phyloP scores from a whole-genome alignment of 139 green algal genomes.

The Ostreobium quekettii region DNA sequence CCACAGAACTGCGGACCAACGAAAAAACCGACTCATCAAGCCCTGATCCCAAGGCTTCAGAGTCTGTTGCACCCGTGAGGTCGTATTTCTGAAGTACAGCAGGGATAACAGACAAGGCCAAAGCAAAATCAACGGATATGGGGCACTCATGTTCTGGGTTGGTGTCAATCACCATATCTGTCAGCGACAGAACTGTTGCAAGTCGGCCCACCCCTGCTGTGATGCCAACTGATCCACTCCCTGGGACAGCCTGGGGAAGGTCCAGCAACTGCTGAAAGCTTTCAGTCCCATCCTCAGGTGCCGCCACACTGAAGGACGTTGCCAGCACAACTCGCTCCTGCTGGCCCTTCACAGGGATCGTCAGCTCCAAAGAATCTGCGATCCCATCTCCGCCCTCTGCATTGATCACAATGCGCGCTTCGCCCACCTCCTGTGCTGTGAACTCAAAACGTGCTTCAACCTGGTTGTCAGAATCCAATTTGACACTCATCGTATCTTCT shows the following conservation, averaged over 20 bases:
- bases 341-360: conserved; percentile 16
- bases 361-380: background rate
- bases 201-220: conserved; percentile 22
- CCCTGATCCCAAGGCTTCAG: background rate
- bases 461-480: too few relatives aligned
- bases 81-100: background rate
- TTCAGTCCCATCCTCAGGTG: background rate
- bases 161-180: background rate
- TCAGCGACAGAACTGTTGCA: conserved; percentile 9
- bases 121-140: background rate
- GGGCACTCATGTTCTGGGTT: background rate
- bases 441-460: too few relatives aligned
- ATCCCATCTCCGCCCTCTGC: background rate
- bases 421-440: background rate
- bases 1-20: background rate
- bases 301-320: conserved; percentile 12
- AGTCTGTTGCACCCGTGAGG: background rate
- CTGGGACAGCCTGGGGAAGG: conserved; percentile 25
- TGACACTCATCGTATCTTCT: too few relatives aligned
- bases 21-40: background rate
- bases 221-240: conserved; percentile 18
- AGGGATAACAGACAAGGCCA: conserved; percentile 3
- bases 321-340: conserved; percentile 23
- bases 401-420: background rate
- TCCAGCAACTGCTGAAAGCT: conserved; percentile 20